Conservation (phyloP, 768 basidiomycete species). For the Termitomyces eurrhizus region DNA sequence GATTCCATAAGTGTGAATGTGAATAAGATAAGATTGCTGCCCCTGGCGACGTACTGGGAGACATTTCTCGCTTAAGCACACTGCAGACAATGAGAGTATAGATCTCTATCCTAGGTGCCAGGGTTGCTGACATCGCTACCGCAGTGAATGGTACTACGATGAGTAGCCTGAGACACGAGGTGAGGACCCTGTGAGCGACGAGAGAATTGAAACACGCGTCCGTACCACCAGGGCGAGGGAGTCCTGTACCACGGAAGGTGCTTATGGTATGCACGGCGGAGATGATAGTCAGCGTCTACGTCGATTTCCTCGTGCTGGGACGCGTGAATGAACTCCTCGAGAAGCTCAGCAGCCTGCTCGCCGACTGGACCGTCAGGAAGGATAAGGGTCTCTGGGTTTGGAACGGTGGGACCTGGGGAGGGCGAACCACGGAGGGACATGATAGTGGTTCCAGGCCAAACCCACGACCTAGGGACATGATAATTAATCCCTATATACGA, state of each 20-base stretch:
- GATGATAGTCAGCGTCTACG: slow-evolving; percentile 22
- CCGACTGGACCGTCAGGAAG: slow-evolving; percentile 42
- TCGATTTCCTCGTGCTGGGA: slow-evolving; percentile 29
- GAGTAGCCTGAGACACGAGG: slow-evolving; percentile 49
- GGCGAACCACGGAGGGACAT: slow-evolving; percentile 11
- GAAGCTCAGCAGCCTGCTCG: slow-evolving; percentile 42
- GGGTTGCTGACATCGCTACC: slow-evolving; percentile 49
- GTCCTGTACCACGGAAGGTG: slow-evolving; percentile 68
- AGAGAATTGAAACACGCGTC: background rate
- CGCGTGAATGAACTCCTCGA: slow-evolving; percentile 42
- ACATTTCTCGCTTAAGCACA: slow-evolving; percentile 59
- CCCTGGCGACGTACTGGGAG: slow-evolving; percentile 22
- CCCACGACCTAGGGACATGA: slow-evolving; percentile 1
- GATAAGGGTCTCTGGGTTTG: slow-evolving; percentile 33
- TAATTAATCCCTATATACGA: background rate
- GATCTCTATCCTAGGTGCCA: slow-evolving; percentile 71
- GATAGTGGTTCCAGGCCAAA: slow-evolving; percentile 5
- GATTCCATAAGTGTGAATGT: background rate
- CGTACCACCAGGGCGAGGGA: slow-evolving; percentile 73
- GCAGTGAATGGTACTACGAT: slow-evolving; percentile 48
- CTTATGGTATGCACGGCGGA: slow-evolving; percentile 7
- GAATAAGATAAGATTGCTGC: background rate
- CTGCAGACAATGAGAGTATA: slow-evolving; percentile 72
- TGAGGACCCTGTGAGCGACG: background rate
- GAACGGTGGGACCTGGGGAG: slow-evolving; percentile 20